Base-by-base conservation (phyloP, 495 filamentous ascomycete genomes). In the Bryoglossum gracile region DNA sequence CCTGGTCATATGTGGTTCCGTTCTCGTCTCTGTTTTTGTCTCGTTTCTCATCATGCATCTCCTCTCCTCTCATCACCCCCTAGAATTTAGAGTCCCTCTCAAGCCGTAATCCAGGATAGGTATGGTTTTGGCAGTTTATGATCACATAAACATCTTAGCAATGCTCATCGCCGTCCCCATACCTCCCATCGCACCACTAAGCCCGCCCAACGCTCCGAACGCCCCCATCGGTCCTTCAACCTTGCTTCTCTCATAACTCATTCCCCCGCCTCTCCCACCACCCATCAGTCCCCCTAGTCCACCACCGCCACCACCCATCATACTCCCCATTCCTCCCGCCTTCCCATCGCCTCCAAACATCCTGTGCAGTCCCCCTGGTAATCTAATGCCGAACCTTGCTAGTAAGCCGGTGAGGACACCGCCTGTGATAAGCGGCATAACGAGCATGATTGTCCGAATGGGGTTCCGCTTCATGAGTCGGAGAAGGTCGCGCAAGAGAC, bases 381-480 rank as follows among this genome's bases (percentile, higher is more conserved):
- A 58, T 33, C 80, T 69, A 34, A 95, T 68, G 0, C 89, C 89
- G 61, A 95, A 80, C 64, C 81, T 78, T 18, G 74, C 74, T 10
- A 92, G 70, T 18, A 94, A 63, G 22, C 79, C 81, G 3, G 77
- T 75, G 57, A 96, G 64, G 21, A 86, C 82, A 4, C 89, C 89
- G 41, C 86, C 86, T 0, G 82, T 87, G 48, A 95, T 68, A 38
- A 96, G 71, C 16, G 89, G 89, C 72, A 94, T 75, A 24, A 94
- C 82, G 14, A 92, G 72, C 70, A 90, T 78, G 65, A 94, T 81
- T 2, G 91, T 83, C 65, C 90, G 92, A 54, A 87, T 56, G 0
- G 89, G 89, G 61, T 95, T 79, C 6, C 77, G 71, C 59, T 85
- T 80, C 46, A 84, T 82, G 64, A 89, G 94, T 62, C 78, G 73